Conservation (phyloP, 2,329 filamentous ascomycete genomes). For the Biscogniauxia mediterranea region DNA sequence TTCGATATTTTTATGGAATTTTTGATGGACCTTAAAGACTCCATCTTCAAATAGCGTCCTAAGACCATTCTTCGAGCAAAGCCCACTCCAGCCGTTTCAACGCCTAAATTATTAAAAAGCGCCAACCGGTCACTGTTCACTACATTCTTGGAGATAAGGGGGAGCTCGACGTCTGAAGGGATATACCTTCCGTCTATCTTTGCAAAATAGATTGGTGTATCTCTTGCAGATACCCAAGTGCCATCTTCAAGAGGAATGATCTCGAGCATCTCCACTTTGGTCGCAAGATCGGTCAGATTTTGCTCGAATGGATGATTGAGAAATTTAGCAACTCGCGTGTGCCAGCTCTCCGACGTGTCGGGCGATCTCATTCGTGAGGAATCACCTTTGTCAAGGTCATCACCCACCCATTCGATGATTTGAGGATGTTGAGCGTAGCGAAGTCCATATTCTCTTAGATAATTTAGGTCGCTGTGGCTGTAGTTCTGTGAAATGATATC, state of each 20-base stretch:
- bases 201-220: conserved; percentile 13
- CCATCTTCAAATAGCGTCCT: conserved; percentile 11
- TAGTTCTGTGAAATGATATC: conserved; percentile 20
- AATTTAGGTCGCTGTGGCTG: background rate
- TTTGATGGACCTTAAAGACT: conserved; percentile 2
- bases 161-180: conserved; percentile 13
- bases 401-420: conserved; percentile 8
- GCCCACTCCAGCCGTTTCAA: conserved; percentile 1
- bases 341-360: conserved; percentile 18
- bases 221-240: conserved; percentile 17
- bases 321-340: conserved; percentile 19
- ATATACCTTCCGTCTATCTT: conserved; percentile 12
- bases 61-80: conserved; percentile 3
- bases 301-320: conserved; percentile 4
- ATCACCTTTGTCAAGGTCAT: conserved; percentile 7
- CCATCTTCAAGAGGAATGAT: conserved; percentile 19
- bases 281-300: too few relatives aligned
- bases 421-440: background rate
- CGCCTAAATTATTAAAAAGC: conserved; percentile 4
- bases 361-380: conserved; percentile 20
- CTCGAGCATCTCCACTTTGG: conserved; percentile 6
- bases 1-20: conserved; percentile 4
- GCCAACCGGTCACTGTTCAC: conserved; percentile 1
- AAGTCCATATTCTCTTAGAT: conserved; percentile 12
- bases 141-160: conserved; percentile 8